A percentile compares a stretch with the other conserved stretches of the same genome.
These are phyloP conservation scores for Leptographium flavum DNA, from an alignment of 2,329 filamentous ascomycete species.

Conservation along the genomic window DNA sequence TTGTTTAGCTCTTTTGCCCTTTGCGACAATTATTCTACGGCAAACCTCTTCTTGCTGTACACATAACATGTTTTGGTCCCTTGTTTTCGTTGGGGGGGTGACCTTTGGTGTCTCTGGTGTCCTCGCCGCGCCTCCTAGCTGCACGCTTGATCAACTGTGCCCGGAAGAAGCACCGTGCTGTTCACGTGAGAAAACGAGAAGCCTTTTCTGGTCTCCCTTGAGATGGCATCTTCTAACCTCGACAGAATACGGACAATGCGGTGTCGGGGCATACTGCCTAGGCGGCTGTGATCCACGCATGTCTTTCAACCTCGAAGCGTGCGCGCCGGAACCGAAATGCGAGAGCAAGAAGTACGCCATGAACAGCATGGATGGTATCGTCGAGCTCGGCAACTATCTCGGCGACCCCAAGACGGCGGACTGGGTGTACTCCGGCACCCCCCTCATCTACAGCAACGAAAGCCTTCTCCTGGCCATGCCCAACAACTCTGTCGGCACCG, in stretches of 20 bases:
- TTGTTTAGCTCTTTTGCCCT: no score
- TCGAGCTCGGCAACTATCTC: constrained; percentile 66
- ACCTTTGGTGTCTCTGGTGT: neutral
- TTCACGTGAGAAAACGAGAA: constrained; percentile 7
- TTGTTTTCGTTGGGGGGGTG: neutral
- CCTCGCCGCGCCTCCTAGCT: neutral
- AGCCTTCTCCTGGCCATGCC: constrained; percentile 81
- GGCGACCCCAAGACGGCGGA: constrained; percentile 68
- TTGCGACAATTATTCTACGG: no score
- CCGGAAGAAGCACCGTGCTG: constrained; percentile 5
- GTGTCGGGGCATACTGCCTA: constrained; percentile 86
- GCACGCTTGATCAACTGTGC: constrained; percentile 1
- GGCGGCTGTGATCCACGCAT: constrained; percentile 85
- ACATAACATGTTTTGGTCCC: neutral
- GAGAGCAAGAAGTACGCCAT: constrained; percentile 60
- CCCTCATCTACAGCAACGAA: constrained; percentile 47
- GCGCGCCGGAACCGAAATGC: constrained; percentile 74
- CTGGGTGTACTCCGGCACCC: constrained; percentile 77
- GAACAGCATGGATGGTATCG: constrained; percentile 54
- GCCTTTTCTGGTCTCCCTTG: no score
- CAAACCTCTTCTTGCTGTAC: neutral
- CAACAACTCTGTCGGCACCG: constrained; percentile 68
- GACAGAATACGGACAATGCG: constrained; percentile 88
- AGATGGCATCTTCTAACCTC: no score
- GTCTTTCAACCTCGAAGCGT: constrained; percentile 73